These are phyloP conservation scores for Mycosphaerelloides madeirae DNA, from an alignment of 2,329 filamentous ascomycete species.

Conservation along the genomic window DNA sequence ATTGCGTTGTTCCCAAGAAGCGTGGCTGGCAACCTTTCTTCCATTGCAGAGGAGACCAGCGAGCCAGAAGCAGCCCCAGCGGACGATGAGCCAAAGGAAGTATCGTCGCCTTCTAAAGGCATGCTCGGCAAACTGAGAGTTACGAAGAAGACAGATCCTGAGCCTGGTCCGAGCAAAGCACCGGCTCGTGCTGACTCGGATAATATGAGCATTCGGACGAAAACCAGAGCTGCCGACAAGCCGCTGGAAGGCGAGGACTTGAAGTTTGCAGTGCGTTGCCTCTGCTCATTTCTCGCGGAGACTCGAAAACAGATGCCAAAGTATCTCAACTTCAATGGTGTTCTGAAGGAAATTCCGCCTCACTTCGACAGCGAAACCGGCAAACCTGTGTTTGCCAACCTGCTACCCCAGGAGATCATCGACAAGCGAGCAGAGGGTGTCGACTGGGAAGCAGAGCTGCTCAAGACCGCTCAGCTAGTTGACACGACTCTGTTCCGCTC, in stretches of 20 bases:
- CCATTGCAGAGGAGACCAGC: constrained; percentile 42
- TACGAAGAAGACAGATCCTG: constrained; percentile 45
- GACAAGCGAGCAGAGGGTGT: constrained; percentile 34
- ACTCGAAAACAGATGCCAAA: constrained; percentile 64
- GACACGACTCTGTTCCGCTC: constrained; percentile 92
- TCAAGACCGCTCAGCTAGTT: constrained; percentile 73
- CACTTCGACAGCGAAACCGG: constrained; percentile 36
- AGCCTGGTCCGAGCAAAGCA: constrained; percentile 56
- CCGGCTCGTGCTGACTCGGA: constrained; percentile 55
- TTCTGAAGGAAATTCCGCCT: constrained; percentile 52
- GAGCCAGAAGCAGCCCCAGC: constrained; percentile 42
- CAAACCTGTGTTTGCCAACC: constrained; percentile 42
- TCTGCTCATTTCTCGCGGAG: constrained; percentile 84
- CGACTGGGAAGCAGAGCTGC: constrained; percentile 66
- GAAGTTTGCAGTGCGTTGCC: constrained; percentile 70
- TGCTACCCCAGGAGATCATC: constrained; percentile 28
- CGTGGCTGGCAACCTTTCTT: constrained; percentile 77
- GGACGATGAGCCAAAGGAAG: constrained; percentile 29
- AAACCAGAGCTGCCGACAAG: constrained; percentile 44
- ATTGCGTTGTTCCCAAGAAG: constrained; percentile 75
- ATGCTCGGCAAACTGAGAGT: constrained; percentile 47
- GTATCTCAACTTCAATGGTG: constrained; percentile 56
- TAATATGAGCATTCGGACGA: constrained; percentile 49
- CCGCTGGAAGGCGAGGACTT: constrained; percentile 76
- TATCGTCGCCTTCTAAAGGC: constrained; percentile 33